Evolutionary conservation across 1,139 yeast genomes (phyloP).

Genomic region (Debaryomyces psychrophilus): DNA sequence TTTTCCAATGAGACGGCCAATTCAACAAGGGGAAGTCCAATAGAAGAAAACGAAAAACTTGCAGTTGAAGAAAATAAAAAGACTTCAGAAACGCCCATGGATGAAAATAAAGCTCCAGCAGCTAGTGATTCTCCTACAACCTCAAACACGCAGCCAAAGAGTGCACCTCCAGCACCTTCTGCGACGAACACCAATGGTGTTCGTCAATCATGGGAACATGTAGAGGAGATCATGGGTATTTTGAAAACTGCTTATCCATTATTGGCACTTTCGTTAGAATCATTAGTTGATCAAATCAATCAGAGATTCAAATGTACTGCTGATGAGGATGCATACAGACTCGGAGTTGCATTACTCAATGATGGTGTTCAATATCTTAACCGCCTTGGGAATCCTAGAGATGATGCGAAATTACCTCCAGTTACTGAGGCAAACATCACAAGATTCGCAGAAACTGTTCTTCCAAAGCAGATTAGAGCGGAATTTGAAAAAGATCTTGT

Average conservation of each 20-base stretch:
- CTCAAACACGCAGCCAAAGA: conserved; percentile 7
- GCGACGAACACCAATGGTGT: conserved; percentile 21
- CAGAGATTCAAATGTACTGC: conserved; percentile 93
- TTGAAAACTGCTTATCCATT: conserved; percentile 95
- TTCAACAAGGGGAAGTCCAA: not conserved
- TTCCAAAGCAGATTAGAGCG: conserved; percentile 86
- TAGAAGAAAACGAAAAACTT: not conserved
- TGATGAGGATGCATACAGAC: conserved; percentile 94
- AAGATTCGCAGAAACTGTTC: conserved; percentile 88
- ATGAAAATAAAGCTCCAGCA: conserved; percentile 1
- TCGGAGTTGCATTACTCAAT: conserved; percentile 87
- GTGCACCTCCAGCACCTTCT: conserved; percentile 14
- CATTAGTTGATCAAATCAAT: conserved; percentile 91
- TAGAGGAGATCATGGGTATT: conserved; percentile 93
- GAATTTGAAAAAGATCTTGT: conserved; percentile 94
- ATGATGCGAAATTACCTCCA: conserved; percentile 85
- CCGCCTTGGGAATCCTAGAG: conserved; percentile 82
- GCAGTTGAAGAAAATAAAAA: conserved; percentile 10
- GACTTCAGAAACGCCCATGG: conserved; percentile 8
- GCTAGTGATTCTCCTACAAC: conserved; percentile 2
- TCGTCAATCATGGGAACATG: conserved; percentile 91
- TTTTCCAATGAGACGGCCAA: not conserved
- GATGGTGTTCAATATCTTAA: conserved; percentile 91
- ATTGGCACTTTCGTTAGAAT: conserved; percentile 88
- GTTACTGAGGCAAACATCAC: conserved; percentile 89